These are phyloP conservation scores for Verticillium zaregamsianum DNA, from an alignment of 2,329 filamentous ascomycete genomes.

Conservation along the genomic window DNA sequence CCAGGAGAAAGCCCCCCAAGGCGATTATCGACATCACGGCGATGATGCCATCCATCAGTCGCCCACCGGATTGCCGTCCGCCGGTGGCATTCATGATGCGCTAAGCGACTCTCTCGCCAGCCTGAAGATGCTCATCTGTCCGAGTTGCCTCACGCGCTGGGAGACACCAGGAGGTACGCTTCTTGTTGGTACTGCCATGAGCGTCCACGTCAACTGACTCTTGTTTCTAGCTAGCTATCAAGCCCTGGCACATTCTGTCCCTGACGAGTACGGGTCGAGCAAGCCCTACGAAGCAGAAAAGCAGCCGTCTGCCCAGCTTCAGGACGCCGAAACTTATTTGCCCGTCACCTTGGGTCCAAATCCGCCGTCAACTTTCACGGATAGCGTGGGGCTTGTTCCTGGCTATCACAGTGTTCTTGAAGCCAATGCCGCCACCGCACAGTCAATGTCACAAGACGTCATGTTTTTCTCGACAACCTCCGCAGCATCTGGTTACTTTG, in stretches of 20 bases:
- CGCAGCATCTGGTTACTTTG: neutral
- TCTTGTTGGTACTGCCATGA: neutral
- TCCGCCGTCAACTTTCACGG: slow-evolving; percentile 21
- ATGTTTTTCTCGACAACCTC: slow-evolving; percentile 33
- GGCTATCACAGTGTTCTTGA: slow-evolving; percentile 33
- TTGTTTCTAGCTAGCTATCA: slow-evolving; percentile 26
- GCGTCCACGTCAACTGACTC: neutral
- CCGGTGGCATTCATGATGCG: neutral
- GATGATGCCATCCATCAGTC: neutral
- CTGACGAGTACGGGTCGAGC: slow-evolving; percentile 22
- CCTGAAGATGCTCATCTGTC: slow-evolving; percentile 22
- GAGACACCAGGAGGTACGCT: slow-evolving; percentile 25
- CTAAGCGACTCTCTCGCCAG: slow-evolving; percentile 17
- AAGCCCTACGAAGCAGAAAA: slow-evolving; percentile 26
- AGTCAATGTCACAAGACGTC: slow-evolving; percentile 28
- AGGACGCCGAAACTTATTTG: slow-evolving; percentile 8
- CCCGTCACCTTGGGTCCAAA: slow-evolving; percentile 21
- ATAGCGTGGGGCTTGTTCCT: slow-evolving; percentile 25
- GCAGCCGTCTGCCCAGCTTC: slow-evolving; percentile 13
- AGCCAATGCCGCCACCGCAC: slow-evolving; percentile 19
- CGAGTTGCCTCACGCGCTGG: slow-evolving; percentile 24
- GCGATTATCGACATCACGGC: slow-evolving; percentile 8
- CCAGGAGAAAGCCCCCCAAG: slow-evolving; percentile 24
- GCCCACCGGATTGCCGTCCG: neutral
- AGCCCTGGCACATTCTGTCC: slow-evolving; percentile 19